Percentiles rank a stretch among this genome's conserved stretches.
Evolutionary conservation across 805 yeast genomes (phyloP).

Genomic region (Teunomyces atbi): DNA sequence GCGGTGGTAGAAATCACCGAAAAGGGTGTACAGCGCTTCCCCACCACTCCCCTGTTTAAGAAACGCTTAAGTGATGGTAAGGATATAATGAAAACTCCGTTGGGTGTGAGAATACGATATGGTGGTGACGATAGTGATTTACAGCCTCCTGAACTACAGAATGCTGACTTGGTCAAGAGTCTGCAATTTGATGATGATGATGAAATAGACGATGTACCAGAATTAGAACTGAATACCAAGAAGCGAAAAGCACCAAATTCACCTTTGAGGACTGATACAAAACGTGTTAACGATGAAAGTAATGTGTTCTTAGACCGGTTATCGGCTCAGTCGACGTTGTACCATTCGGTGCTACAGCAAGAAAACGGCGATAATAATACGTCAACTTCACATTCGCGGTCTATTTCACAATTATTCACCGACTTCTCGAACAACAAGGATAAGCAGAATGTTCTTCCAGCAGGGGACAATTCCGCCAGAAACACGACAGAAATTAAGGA

Average conservation of each 20-base stretch:
- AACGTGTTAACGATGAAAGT: slow-evolving; percentile 20
- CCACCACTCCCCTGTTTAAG: slow-evolving; percentile 13
- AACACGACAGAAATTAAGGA: slow-evolving; percentile 10
- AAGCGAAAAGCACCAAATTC: background rate
- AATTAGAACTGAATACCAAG: background rate
- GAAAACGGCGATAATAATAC: slow-evolving; percentile 15
- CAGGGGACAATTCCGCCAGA: slow-evolving; percentile 2
- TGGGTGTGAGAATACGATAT: slow-evolving; percentile 18
- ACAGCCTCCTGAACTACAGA: slow-evolving; percentile 24
- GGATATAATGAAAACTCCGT: slow-evolving; percentile 25
- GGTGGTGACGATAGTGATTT: slow-evolving; percentile 31
- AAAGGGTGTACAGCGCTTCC: slow-evolving; percentile 16
- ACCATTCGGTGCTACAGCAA: slow-evolving; percentile 26
- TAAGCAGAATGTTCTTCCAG: background rate
- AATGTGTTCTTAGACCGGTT: slow-evolving; percentile 35
- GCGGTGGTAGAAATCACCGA: slow-evolving; percentile 7
- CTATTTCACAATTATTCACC: slow-evolving; percentile 34
- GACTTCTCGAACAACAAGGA: slow-evolving; percentile 19
- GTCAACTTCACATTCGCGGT: slow-evolving; percentile 20
- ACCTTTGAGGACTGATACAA: background rate
- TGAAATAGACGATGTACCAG: background rate
- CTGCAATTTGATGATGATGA: background rate
- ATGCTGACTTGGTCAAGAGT: slow-evolving; percentile 1
- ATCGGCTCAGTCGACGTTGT: slow-evolving; percentile 29
- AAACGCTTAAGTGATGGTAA: slow-evolving; percentile 16